Base-by-base conservation (phyloP, 192 early-diverging fungal species). In the Rhizoclosmatium globosum region DNA sequence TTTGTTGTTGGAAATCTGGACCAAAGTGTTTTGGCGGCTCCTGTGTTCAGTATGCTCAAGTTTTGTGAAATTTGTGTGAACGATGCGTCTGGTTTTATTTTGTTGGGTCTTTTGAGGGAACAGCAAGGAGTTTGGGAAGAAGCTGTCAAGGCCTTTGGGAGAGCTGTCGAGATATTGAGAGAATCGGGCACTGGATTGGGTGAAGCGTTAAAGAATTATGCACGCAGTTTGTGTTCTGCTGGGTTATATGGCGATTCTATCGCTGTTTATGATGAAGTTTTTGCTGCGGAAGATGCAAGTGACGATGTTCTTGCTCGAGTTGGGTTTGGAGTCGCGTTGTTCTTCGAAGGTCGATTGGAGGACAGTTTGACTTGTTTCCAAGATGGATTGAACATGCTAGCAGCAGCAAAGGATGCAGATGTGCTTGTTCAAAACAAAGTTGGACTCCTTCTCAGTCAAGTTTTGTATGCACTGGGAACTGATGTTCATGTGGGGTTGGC, bases 391-490 rank as follows among this genome's bases (percentile, higher is more conserved):
- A 85, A 85, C 57, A 79, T 86, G 88, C 87, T 39, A 83, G 85
- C 45, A 67, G 81, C 47, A 82, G 85, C 38, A 47, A 23, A 50
- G 6, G 4, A n/a, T 19, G 6, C 45, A 1, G 81, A 84, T 60
- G 73, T 83, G n/a, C 84, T 81, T 21, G 80, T 90, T 73, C 87
- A 89, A 1, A 89, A 92, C 53, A 88, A 91, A 47, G 90, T 94
- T 2, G 86, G 92, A 9, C 86, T 96, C 2, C 74, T 95, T 61
- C 79, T 98, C 70, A 92, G 91, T 64, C 93, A 96, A 82, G 96
- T 97, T 0, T 86, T 98, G 64, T 97, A 95, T 93, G 95, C 95
- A 1, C 82, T 98, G 44, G 95, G 94, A 44, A 91, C 89, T 3
- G 86, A 87, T 42, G 92, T 94, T 71, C 94, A 97, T 73, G 82